Evolutionary conservation across 2,329 filamentous ascomycete species (phyloP).

Genomic region (Cladophialophora yegresii): DNA sequence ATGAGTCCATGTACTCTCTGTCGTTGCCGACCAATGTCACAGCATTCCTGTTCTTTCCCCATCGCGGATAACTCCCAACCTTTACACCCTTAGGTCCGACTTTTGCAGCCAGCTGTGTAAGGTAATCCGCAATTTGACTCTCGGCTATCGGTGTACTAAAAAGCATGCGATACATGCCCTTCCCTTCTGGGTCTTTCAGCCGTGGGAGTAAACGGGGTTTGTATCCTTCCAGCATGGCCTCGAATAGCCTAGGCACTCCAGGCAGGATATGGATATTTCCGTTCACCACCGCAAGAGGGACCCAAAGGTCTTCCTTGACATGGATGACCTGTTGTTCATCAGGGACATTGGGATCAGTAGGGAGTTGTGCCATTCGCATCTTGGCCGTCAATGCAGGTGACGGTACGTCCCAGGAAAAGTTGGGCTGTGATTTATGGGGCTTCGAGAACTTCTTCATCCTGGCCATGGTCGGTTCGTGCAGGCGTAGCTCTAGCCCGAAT

Average conservation of each 20-base stretch:
- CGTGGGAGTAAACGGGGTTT: slow-evolving; percentile 71
- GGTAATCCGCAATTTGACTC: slow-evolving; percentile 77
- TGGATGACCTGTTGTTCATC: slow-evolving; percentile 75
- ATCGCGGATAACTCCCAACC: slow-evolving; percentile 91
- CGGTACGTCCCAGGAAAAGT: slow-evolving; percentile 82
- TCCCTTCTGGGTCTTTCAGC: slow-evolving; percentile 75
- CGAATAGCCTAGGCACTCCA: slow-evolving; percentile 82
- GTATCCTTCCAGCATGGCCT: slow-evolving; percentile 73
- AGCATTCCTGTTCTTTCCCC: slow-evolving; percentile 84
- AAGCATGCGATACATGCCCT: slow-evolving; percentile 74
- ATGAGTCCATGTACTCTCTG: slow-evolving; percentile 71
- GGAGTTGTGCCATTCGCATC: slow-evolving; percentile 86
- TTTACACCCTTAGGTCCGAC: slow-evolving; percentile 79
- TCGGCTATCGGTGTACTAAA: slow-evolving; percentile 87
- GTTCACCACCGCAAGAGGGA: slow-evolving; percentile 84
- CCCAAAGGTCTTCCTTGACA: slow-evolving; percentile 80
- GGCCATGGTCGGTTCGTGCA: slow-evolving; percentile 74
- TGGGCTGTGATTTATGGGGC: slow-evolving; percentile 68
- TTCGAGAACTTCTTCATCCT: slow-evolving; percentile 82
- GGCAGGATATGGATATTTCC: slow-evolving; percentile 92
- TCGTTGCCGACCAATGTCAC: slow-evolving; percentile 84
- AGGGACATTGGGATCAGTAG: slow-evolving; percentile 68
- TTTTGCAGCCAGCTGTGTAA: slow-evolving; percentile 74
- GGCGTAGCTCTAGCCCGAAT: slow-evolving; percentile 72
- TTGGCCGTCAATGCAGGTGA: slow-evolving; percentile 77